Evolutionary conservation across 805 yeast species (phyloP).

Genomic region (Saitoella complicata): DNA sequence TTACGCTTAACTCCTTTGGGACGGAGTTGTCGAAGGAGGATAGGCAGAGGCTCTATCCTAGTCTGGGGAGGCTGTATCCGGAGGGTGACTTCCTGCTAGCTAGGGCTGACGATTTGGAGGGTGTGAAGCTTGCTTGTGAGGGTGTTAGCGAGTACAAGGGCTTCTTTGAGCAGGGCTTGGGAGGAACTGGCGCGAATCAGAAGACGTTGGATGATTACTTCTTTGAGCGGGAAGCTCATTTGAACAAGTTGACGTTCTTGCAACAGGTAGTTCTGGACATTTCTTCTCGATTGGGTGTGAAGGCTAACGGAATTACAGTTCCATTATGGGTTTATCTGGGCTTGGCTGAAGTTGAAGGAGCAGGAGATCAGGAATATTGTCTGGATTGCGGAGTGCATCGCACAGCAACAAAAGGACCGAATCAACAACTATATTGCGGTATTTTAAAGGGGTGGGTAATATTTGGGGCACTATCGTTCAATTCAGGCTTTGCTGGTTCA

Average conservation of each 20-base stretch:
- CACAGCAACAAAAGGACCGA: constrained; percentile 92
- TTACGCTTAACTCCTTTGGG: constrained; percentile 75
- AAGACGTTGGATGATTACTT: constrained; percentile 85
- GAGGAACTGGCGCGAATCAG: constrained; percentile 20
- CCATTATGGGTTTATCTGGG: constrained; percentile 80
- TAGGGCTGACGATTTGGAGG: constrained; percentile 71
- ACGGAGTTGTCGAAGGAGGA: constrained; percentile 64
- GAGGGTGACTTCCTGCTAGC: constrained; percentile 49
- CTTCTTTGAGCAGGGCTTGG: constrained; percentile 25
- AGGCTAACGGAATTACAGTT: constrained; percentile 34
- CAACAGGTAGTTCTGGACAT: constrained; percentile 26
- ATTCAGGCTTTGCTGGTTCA: no score
- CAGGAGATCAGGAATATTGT: constrained; percentile 94
- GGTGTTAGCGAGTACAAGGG: constrained; percentile 19
- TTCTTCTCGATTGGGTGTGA: no score
- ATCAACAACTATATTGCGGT: constrained; percentile 82
- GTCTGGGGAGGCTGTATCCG: constrained; percentile 68
- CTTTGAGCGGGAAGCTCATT: constrained; percentile 79
- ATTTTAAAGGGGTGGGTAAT: constrained; percentile 32
- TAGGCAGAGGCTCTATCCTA: constrained; percentile 57
- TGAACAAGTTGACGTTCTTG: constrained; percentile 83
- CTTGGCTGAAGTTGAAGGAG: constrained; percentile 89
- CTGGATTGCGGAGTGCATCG: constrained; percentile 99
- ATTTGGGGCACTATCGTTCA: no score
- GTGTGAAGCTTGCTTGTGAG: constrained; percentile 34